Evolutionary conservation across 139 green algal genomes (phyloP).

Genomic region (Closterium sp.): DNA sequence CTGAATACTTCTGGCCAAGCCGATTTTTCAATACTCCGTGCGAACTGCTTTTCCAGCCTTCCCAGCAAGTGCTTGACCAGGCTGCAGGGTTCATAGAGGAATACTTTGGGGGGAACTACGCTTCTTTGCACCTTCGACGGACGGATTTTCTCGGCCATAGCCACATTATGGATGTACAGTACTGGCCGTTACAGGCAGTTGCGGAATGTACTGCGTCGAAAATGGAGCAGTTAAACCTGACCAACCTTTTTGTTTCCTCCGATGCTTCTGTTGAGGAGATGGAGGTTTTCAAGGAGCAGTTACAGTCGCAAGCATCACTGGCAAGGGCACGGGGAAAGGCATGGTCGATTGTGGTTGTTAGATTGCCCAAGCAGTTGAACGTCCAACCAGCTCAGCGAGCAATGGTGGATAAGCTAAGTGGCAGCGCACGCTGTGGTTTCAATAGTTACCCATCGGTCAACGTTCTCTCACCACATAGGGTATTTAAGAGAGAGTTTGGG

Average conservation of each 20-base stretch:
- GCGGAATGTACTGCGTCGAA: not conserved
- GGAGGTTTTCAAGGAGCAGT: not conserved
- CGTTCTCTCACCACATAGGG: not conserved
- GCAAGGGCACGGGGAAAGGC: not conserved
- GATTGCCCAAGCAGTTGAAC: not conserved
- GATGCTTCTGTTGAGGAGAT: not conserved
- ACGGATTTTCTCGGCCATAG: not conserved
- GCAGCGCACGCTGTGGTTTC: not conserved
- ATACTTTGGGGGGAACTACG: not conserved
- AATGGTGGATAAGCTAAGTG: not conserved
- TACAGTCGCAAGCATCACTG: not conserved
- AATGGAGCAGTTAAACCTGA: not conserved
- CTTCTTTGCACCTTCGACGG: not conserved
- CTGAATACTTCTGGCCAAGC: not conserved
- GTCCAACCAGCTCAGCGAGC: not conserved
- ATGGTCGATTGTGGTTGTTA: not conserved
- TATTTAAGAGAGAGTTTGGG: not conserved
- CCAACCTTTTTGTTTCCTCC: not conserved
- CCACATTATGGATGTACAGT: not conserved
- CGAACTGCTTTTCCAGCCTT: not conserved
- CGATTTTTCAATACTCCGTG: not conserved
- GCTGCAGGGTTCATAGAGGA: not conserved
- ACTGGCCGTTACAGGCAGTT: not conserved
- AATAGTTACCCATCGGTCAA: not conserved
- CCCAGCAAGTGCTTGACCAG: not conserved